Percentiles rank a stretch among this genome's conserved stretches.
Evolutionary conservation across 202 grass and related monocot genomes (phyloP).

Genomic region (Alloteropsis angusta): DNA sequence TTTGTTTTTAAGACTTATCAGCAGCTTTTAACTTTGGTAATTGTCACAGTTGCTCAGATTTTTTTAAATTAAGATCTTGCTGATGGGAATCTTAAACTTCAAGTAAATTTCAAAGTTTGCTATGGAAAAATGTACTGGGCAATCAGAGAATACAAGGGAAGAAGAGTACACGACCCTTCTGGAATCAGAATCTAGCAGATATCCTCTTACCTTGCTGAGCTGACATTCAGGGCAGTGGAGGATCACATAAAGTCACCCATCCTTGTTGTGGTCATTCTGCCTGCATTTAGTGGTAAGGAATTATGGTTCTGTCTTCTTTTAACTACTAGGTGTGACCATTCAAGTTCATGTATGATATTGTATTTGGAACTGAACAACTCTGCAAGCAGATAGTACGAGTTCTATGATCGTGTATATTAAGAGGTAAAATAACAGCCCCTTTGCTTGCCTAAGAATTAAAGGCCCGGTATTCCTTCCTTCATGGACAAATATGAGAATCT

Average conservation of each 20-base stretch:
- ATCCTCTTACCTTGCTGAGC: slow-evolving; percentile 24
- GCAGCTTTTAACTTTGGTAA: not conserved
- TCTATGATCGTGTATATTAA: slow-evolving; percentile 17
- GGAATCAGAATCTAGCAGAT: not conserved
- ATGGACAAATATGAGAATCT: slow-evolving; percentile 3
- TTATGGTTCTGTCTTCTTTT: slow-evolving; percentile 8
- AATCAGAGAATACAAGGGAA: not conserved
- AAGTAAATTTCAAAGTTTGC: not conserved
- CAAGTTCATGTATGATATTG: not conserved
- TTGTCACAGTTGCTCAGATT: not conserved
- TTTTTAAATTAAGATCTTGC: not conserved
- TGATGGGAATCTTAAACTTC: not conserved
- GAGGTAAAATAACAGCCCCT: not conserved
- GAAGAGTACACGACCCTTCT: not conserved
- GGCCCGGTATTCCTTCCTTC: slow-evolving; percentile 27
- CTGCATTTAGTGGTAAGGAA: slow-evolving; percentile 23
- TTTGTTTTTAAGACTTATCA: not conserved
- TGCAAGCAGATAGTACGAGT: not conserved
- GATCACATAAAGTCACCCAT: slow-evolving; percentile 20
- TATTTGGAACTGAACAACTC: slow-evolving; percentile 1
- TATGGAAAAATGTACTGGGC: not conserved
- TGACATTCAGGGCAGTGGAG: not conserved
- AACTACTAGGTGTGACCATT: not conserved
- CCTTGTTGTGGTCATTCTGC: slow-evolving; percentile 17
- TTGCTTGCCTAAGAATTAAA: slow-evolving; percentile 20